These are phyloP conservation scores for Colletotrichum musicola DNA, from an alignment of 2,329 filamentous ascomycete species.

Conservation along the genomic window DNA sequence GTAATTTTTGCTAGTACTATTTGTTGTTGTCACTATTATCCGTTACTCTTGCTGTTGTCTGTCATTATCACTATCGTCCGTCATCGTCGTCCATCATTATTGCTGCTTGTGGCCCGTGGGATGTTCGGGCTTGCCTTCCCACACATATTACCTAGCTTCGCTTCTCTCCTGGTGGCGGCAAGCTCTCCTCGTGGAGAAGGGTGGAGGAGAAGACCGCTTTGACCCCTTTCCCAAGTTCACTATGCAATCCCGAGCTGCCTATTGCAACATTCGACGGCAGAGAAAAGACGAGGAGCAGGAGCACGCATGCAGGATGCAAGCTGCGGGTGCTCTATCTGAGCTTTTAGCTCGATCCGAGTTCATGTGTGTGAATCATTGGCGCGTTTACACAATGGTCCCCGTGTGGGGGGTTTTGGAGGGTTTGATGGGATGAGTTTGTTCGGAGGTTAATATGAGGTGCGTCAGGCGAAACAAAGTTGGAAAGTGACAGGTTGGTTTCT, in stretches of 20 bases:
- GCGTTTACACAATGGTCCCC: no score
- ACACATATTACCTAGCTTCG: background rate
- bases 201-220: conserved; percentile 10
- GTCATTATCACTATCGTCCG: no score
- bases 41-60: no score
- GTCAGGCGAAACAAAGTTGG: background rate
- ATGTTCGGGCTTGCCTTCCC: no score
- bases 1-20: no score
- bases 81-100: no score
- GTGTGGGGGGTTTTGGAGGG: background rate
- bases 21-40: no score
- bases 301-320: conserved; percentile 5
- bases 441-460: background rate
- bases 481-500: background rate
- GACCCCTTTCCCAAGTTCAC: conserved; percentile 5
- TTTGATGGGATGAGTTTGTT: background rate
- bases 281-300: background rate
- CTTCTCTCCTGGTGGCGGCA: background rate
- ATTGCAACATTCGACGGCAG: no score
- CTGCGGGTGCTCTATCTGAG: conserved; percentile 19
- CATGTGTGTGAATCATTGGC: no score
- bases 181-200: background rate
- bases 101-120: no score
- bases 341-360: background rate
- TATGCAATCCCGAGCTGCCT: no score